A percentile compares a stretch with the other conserved stretches of the same genome.
Conservation (phyloP, 75 land plant genomes). For the Picea glauca region DNA sequence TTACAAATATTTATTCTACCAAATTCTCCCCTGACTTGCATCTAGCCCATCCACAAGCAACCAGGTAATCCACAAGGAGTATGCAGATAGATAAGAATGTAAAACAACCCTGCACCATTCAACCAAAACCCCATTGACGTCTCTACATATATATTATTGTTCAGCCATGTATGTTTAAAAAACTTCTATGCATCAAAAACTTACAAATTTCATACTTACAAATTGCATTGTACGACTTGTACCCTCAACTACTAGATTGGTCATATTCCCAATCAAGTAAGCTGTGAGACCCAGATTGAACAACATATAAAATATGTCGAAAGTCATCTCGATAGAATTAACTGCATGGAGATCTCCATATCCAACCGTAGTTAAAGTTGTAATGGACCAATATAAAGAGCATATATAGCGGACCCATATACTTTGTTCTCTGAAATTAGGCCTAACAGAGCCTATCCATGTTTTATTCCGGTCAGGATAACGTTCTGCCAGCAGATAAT, state of each 20-base stretch:
- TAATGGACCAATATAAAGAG: slow-evolving; percentile 66
- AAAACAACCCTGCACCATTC: no score
- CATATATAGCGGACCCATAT: slow-evolving; percentile 53
- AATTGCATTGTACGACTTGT: slow-evolving; percentile 44
- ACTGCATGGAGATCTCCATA: slow-evolving; percentile 66
- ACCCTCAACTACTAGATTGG: slow-evolving; percentile 64
- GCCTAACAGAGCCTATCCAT: slow-evolving; percentile 40
- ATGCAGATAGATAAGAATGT: no score
- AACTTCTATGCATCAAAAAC: no score
- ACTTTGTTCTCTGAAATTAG: slow-evolving; percentile 11
- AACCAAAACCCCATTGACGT: no score
- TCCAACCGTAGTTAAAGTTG: slow-evolving; percentile 66
- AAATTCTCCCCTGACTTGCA: no score
- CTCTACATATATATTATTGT: no score
- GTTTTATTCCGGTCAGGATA: slow-evolving; percentile 29
- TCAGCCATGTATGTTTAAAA: no score
- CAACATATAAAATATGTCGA: slow-evolving; percentile 51
- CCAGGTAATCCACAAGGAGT: no score
- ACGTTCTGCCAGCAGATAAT: slow-evolving; percentile 47
- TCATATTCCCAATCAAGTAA: slow-evolving; percentile 86
- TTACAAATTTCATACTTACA: slow-evolving; percentile 43
- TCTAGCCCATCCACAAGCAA: no score
- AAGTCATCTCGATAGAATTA: slow-evolving; percentile 53
- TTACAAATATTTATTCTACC: no score
- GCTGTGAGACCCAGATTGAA: slow-evolving; percentile 79